Evolutionary conservation across 805 yeast species (phyloP).

Genomic region (Ogataea ramenticola): DNA sequence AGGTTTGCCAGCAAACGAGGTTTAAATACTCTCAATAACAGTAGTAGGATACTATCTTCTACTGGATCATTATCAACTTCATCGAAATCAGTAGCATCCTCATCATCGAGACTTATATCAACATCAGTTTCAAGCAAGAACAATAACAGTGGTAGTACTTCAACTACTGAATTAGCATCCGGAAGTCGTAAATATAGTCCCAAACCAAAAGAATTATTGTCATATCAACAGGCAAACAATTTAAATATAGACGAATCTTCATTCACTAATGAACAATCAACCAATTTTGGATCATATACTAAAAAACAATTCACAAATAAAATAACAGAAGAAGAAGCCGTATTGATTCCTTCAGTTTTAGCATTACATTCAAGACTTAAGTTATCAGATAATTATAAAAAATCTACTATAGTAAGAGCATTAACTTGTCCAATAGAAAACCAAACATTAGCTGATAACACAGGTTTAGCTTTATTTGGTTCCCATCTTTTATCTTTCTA

Average conservation of each 20-base stretch:
- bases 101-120: conserved; percentile 5
- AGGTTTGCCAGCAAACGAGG: neutral
- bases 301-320: conserved; percentile 19
- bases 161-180: neutral
- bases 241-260: conserved; percentile 7
- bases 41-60: neutral
- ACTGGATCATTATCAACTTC: no score
- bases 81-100: no score
- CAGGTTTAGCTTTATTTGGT: conserved; percentile 78
- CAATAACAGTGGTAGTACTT: neutral
- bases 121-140: conserved; percentile 2
- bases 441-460: conserved; percentile 57
- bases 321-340: conserved; percentile 44
- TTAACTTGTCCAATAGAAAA: conserved; percentile 46
- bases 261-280: conserved; percentile 13
- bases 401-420: conserved; percentile 71
- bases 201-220: neutral
- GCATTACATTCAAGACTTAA: conserved; percentile 74
- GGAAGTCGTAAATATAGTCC: neutral
- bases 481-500: conserved; percentile 68
- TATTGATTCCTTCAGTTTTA: conserved; percentile 60
- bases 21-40: neutral
- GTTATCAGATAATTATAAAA: conserved; percentile 49
- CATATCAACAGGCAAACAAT: conserved; percentile 13
- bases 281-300: conserved; percentile 26